Evolutionary conservation across 2,329 filamentous ascomycete genomes (phyloP), one percentile per base, ranked within the genome.

Genomic region (Aspergillus jensenii): DNA sequence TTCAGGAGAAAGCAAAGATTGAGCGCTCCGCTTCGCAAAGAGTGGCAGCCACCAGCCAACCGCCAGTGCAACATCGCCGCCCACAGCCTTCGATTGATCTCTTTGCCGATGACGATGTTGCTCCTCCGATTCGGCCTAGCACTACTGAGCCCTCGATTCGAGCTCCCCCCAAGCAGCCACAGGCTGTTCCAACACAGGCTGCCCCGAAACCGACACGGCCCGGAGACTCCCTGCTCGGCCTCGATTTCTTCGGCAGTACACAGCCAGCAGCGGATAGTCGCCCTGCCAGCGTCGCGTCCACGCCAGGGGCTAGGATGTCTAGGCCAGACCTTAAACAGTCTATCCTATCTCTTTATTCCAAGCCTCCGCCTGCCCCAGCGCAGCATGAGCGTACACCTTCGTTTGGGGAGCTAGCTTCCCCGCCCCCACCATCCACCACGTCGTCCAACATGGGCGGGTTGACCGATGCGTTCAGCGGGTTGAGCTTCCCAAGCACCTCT

Each of bases 321-420:
- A 84, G 95, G 61, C 93, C 93, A 3, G 95, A 99, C 71, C 80
- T 99, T 59, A 99, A 99, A 77, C 93, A 97, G 75, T 98, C 93
- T 2, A 99, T 99, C 60, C 79, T 99, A 49, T 99, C 95, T 7
- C 83, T 99, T 15, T 99, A 99, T 72, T 91, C 92, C 1, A 90
- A 91, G 70, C 87, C 90, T n/a, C 89, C 90, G 66, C 81, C 85
- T 55, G 78, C 78, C 55, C 71, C 78, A 21, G 72, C 76, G 21
- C 77, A 81, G 31, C 87, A 89, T 71, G 79, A 80, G 37, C 81
- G 84, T 12, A 82, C 82, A 40, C 81, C 82, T 27, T 87, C 87
- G 0, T 90, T 93, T 67, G 86, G 89, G 17, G 84, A 85, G 52
- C 83, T 91, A 79, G 85, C 88, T 3, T 84, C 88, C 21, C 74